Base-by-base conservation (phyloP, 2,329 filamentous ascomycete species). In the Geosmithia putterillii region DNA sequence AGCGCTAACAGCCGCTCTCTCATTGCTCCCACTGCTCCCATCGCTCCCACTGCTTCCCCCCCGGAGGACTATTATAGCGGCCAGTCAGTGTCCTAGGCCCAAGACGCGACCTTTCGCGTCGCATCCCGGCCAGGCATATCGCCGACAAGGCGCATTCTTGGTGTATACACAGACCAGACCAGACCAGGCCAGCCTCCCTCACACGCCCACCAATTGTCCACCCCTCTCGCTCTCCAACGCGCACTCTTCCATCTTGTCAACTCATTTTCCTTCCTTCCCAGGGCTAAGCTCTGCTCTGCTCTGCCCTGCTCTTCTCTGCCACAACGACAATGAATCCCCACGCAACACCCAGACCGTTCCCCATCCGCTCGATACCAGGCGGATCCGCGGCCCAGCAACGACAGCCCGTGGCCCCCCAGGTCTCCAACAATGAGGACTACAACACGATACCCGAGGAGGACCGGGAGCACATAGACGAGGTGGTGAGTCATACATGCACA, bases 381-480 rank as follows among this genome's bases (percentile, higher is more conserved):
- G 54, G 51, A 9, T 54, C 59, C 14, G 50, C 49, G 39, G 59
- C 59, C 8, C 46, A 49, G 38, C 51, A 50, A 15, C 54, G 54
- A 43, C 58, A 59, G 23, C 57, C 60, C 12, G 50, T 58, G 9
- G 53, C 58, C 15, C 57, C 56, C 12, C 60, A 61, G 40, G 57
- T 63, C 5, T 58, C 57, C 10, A 49, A 55, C 19, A 63, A 62
- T 46, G 61, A 65, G 40, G 62, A 65, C 25, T 65, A 64, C 47
- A 57, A 52, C 48, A 55, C 50, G 39, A 63, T 96, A 51, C 82
- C 79, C 18, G 89, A 95, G 56, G 89, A 95, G 63, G 89, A 95
- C 61, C 76, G 83, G 51, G 86, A 94, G 56, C 89, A 95, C 62
- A 90, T 95, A 50, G 86, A 86, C 59, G 89, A 95, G n/a, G n/a